Evolutionary conservation across 2,329 filamentous ascomycete species (phyloP).

Genomic region (Apiospora arundinis): DNA sequence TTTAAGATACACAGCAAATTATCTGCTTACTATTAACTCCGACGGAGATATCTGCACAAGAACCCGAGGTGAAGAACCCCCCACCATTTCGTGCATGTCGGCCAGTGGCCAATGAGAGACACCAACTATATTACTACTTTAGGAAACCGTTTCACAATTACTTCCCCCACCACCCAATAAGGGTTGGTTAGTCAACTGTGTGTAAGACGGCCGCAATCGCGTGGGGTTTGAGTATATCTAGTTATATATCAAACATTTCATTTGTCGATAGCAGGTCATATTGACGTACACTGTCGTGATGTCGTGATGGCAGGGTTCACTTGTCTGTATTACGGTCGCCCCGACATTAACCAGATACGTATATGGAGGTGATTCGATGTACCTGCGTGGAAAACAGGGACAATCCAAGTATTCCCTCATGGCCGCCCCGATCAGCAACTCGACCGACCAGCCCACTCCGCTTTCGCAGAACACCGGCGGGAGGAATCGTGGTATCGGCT

Average conservation of each 20-base stretch:
- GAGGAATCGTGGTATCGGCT: neutral
- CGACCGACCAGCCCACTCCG: neutral
- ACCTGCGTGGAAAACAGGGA: neutral
- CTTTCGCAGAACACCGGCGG: neutral
- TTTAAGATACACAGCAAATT: neutral
- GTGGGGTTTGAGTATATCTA: neutral
- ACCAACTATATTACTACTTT: slow-evolving; percentile 24
- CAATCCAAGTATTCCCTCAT: neutral
- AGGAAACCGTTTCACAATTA: neutral
- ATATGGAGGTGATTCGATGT: neutral
- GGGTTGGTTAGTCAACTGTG: neutral
- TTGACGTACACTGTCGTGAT: neutral
- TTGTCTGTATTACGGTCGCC: neutral
- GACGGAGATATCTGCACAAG: neutral
- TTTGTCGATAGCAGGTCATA: neutral
- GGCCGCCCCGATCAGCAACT: neutral
- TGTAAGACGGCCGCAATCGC: neutral
- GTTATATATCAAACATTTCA: neutral
- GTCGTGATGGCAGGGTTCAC: neutral
- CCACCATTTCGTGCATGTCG: slow-evolving; percentile 34
- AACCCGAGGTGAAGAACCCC: slow-evolving; percentile 25
- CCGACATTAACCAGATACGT: neutral
- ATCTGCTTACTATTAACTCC: neutral
- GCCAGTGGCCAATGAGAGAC: slow-evolving; percentile 31
- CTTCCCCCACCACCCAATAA: neutral